Conservation (phyloP, 2,329 filamentous ascomycete species). For the Verticillium zaregamsianum region DNA sequence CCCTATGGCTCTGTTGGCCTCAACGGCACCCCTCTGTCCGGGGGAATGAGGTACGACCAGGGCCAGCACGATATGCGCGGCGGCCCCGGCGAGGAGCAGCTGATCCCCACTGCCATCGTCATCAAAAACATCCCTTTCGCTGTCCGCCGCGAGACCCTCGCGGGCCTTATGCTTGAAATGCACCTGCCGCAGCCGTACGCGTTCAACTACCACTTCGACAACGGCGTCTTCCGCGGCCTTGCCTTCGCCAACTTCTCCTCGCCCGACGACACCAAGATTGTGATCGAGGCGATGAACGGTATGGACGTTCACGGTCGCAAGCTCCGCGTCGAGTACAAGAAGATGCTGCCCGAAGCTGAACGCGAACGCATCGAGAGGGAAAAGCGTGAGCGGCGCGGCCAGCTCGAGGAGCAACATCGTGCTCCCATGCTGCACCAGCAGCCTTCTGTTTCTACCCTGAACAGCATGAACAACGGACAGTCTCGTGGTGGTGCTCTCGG, state of each 20-base stretch:
- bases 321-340: constrained; percentile 96
- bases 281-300: constrained; percentile 93
- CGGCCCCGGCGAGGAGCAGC: constrained; percentile 66
- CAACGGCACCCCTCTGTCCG: constrained; percentile 30
- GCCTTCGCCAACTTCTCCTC: constrained; percentile 99
- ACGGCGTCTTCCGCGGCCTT: constrained; percentile 90
- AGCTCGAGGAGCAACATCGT: constrained; percentile 94
- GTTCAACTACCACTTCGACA: constrained; percentile 99
- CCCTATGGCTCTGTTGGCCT: constrained; percentile 22
- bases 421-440: constrained; percentile 75
- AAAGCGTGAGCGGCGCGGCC: constrained; percentile 91
- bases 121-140: constrained; percentile 99
- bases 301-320: constrained; percentile 94
- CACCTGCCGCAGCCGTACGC: constrained; percentile 92
- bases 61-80: constrained; percentile 24
- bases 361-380: constrained; percentile 94
- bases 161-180: constrained; percentile 90
- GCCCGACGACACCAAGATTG: constrained; percentile 84
- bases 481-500: constrained; percentile 23
- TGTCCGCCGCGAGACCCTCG: constrained; percentile 93
- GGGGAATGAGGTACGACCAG: constrained; percentile 32
- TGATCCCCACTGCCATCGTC: constrained; percentile 96
- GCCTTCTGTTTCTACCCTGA: constrained; percentile 78
- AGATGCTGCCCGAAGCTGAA: constrained; percentile 95
- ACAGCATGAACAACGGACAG: constrained; percentile 62